Percentiles rank a stretch among this genome's conserved stretches.
phyloP scores from a whole-genome alignment of 2,329 filamentous ascomycete genomes.

The Cladobotryum mycophilum region DNA sequence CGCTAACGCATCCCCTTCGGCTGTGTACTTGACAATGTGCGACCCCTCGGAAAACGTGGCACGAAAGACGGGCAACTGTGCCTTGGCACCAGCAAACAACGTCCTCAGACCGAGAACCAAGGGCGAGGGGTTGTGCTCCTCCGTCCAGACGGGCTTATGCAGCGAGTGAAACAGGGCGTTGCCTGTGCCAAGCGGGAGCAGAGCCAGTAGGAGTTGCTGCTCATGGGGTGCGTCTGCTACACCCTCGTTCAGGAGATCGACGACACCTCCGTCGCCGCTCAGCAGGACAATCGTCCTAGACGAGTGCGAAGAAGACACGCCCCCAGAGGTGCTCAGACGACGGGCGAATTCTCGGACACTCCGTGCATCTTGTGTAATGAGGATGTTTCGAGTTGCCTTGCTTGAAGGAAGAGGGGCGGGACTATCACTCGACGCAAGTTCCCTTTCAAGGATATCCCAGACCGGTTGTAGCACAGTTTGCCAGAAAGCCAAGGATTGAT shows the following conservation, averaged over 20 bases:
- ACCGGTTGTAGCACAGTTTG: slow-evolving; percentile 49
- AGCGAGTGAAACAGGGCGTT: slow-evolving; percentile 60
- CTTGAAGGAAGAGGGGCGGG: not conserved
- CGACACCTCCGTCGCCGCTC: slow-evolving; percentile 80
- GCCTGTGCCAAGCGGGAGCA: slow-evolving; percentile 58
- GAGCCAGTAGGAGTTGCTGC: slow-evolving; percentile 38
- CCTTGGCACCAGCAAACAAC: slow-evolving; percentile 51
- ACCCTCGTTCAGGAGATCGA: slow-evolving; percentile 70
- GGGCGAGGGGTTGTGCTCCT: slow-evolving; percentile 25
- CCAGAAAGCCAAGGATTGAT: slow-evolving; percentile 51
- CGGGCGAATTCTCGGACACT: slow-evolving; percentile 60
- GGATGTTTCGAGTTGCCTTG: slow-evolving; percentile 27
- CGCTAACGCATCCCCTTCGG: slow-evolving; percentile 6
- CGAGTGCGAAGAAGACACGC: slow-evolving; percentile 23
- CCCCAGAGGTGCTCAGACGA: slow-evolving; percentile 13
- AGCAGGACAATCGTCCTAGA: slow-evolving; percentile 63
- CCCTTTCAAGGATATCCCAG: slow-evolving; percentile 36
- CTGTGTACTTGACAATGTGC: slow-evolving; percentile 33
- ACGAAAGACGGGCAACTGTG: slow-evolving; percentile 55
- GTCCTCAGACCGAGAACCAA: slow-evolving; percentile 48
- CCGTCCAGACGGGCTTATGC: slow-evolving; percentile 50
- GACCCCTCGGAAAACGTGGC: slow-evolving; percentile 56
- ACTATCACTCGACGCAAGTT: not conserved
- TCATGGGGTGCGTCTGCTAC: slow-evolving; percentile 2
- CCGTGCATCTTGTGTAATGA: slow-evolving; percentile 56